These are phyloP conservation scores for Isabelozyma rhagii DNA, from an alignment of 805 yeast genomes.

Conservation along the genomic window DNA sequence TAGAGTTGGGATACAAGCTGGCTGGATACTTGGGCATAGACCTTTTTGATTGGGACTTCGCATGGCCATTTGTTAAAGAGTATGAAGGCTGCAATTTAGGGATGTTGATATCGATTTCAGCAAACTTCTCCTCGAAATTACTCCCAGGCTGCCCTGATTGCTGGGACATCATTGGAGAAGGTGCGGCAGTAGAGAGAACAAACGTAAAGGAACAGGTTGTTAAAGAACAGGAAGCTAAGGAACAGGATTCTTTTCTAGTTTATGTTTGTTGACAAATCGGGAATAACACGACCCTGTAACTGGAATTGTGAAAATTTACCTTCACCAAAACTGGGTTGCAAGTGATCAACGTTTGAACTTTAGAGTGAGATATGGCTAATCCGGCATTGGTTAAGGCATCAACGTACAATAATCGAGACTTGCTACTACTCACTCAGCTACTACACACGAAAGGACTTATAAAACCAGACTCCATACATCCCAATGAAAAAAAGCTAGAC, in stretches of 20 bases:
- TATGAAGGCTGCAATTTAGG: not conserved
- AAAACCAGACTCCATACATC: constrained; percentile 11
- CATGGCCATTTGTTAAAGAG: not conserved
- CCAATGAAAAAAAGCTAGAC: constrained; percentile 14
- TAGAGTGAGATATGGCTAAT: not conserved
- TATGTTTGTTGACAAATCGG: not conserved
- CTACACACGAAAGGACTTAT: constrained; percentile 31
- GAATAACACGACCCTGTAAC: not conserved
- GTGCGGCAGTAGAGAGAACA: not conserved
- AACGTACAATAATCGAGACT: constrained; percentile 23
- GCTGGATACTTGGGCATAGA: not conserved
- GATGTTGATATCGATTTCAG: constrained; percentile 22
- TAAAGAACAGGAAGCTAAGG: no score
- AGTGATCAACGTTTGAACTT: no score
- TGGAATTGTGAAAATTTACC: no score
- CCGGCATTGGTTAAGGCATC: not conserved
- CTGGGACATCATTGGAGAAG: constrained; percentile 1
- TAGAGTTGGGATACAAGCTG: not conserved
- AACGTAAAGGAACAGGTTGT: no score
- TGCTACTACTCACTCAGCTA: constrained; percentile 35
- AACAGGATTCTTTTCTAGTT: not conserved
- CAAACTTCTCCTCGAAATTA: constrained; percentile 28
- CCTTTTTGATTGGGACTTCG: not conserved
- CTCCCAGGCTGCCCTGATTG: constrained; percentile 10
- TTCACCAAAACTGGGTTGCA: no score